These are phyloP conservation scores for Saksenaea oblongispora DNA, from an alignment of 371 early-diverging fungal species.

Conservation along the genomic window DNA sequence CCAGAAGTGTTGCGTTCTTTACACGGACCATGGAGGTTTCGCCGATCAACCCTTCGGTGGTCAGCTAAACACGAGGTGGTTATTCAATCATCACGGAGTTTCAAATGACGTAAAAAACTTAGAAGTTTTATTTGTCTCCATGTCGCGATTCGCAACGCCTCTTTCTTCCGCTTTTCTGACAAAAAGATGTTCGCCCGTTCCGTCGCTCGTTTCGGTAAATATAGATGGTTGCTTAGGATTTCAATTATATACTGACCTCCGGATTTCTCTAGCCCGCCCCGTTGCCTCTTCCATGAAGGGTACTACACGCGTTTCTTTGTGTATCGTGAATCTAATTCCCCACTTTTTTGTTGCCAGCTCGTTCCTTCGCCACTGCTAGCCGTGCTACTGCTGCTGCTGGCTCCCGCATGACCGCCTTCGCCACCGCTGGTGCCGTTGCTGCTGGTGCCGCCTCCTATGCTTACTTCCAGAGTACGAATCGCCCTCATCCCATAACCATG, in stretches of 20 bases:
- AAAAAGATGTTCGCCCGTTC: constrained; percentile 46
- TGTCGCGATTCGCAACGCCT: neutral
- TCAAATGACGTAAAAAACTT: neutral
- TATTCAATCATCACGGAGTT: too few species aligned
- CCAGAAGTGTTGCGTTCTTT: too few species aligned
- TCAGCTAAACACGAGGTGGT: too few species aligned
- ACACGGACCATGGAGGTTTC: too few species aligned
- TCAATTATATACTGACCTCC: constrained; percentile 3
- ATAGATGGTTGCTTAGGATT: neutral
- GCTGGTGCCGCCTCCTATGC: constrained; percentile 53
- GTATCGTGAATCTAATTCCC: neutral
- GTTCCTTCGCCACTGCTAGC: constrained; percentile 51
- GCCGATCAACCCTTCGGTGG: too few species aligned
- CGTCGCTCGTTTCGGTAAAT: constrained; percentile 42
- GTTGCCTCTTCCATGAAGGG: constrained; percentile 41
- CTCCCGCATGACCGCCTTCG: constrained; percentile 38
- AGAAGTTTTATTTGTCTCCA: constrained; percentile 7
- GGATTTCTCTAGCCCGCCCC: constrained; percentile 24
- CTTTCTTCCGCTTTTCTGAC: constrained; percentile 10
- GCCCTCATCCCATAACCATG: neutral
- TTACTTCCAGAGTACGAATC: constrained; percentile 39
- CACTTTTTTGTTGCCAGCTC: constrained; percentile 24
- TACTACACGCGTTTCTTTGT: constrained; percentile 7
- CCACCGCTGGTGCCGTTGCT: constrained; percentile 50
- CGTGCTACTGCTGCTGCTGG: constrained; percentile 44